Evolutionary conservation across 257 asterid genomes (phyloP).

Genomic region (Verbascum thapsus): DNA sequence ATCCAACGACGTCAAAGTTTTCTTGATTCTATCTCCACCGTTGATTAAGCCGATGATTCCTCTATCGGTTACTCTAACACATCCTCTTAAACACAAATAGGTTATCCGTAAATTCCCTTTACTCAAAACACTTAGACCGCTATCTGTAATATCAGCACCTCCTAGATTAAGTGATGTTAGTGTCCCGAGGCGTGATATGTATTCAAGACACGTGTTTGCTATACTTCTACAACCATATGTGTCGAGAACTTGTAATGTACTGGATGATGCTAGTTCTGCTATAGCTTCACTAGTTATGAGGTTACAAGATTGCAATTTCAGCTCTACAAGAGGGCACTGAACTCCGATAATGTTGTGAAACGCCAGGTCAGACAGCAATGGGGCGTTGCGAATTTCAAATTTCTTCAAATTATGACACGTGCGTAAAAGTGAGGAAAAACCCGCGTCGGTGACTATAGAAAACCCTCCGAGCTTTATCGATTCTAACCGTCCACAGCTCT

Average conservation of each 20-base stretch:
- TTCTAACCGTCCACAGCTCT: conserved; percentile 53
- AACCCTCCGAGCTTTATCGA: conserved; percentile 70
- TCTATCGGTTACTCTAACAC: conserved; percentile 59
- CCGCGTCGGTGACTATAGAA: conserved; percentile 77
- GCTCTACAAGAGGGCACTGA: conserved; percentile 55
- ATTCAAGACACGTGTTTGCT: conserved; percentile 57
- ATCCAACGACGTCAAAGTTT: conserved; percentile 55
- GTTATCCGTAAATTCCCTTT: conserved; percentile 49
- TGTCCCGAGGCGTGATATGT: conserved; percentile 49
- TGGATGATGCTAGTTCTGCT: conserved; percentile 50
- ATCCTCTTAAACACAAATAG: conserved; percentile 62
- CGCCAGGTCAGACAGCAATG: conserved; percentile 65
- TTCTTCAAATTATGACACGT: conserved; percentile 59
- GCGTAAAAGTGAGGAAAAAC: conserved; percentile 61
- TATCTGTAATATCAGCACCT: conserved; percentile 78
- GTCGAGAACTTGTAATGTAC: conserved; percentile 57
- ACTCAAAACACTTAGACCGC: conserved; percentile 61
- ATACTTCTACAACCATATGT: conserved; percentile 71
- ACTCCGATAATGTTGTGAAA: conserved; percentile 52
- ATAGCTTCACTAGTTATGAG: conserved; percentile 75
- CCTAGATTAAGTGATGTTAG: conserved; percentile 59
- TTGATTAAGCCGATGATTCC: conserved; percentile 57
- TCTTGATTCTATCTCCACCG: conserved; percentile 46
- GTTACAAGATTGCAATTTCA: conserved; percentile 60
- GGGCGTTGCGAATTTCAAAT: conserved; percentile 61